Evolutionary conservation across 2,329 filamentous ascomycete genomes (phyloP).

Genomic region (Elsinoe ampelina): DNA sequence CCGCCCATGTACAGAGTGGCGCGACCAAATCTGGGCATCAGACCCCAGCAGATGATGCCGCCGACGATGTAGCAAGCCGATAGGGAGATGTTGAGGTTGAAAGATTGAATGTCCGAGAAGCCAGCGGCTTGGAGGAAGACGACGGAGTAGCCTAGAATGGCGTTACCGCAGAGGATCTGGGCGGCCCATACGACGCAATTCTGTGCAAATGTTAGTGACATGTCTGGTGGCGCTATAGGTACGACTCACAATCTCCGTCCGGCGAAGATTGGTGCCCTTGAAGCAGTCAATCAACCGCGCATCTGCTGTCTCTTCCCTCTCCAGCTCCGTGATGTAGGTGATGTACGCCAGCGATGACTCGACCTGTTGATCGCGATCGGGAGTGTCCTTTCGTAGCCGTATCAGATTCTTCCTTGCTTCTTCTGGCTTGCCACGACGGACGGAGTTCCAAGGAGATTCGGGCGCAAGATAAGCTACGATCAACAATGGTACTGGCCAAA

Average conservation of each 20-base stretch:
- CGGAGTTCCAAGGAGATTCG: constrained; percentile 28
- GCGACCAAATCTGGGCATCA: constrained; percentile 27
- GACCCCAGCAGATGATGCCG: constrained; percentile 15
- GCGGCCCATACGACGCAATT: constrained; percentile 26
- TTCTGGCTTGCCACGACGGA: constrained; percentile 25
- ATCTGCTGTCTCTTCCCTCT: constrained; percentile 26
- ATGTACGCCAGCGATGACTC: constrained; percentile 31
- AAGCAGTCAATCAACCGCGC: constrained; percentile 36
- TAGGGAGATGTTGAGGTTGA: constrained; percentile 24
- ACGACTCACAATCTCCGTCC: constrained; percentile 26
- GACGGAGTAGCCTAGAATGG: constrained; percentile 26
- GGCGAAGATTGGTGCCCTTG: constrained; percentile 39
- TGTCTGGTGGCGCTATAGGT: constrained; percentile 19
- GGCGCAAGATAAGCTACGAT: constrained; percentile 22
- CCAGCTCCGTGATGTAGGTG: constrained; percentile 37
- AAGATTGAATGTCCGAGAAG: constrained; percentile 21
- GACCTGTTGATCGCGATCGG: not conserved
- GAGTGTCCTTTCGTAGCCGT: constrained; percentile 18
- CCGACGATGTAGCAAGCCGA: constrained; percentile 12
- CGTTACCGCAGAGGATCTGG: constrained; percentile 26
- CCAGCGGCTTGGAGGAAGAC: constrained; percentile 31
- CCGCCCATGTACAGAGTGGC: constrained; percentile 26
- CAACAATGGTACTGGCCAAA: constrained; percentile 25
- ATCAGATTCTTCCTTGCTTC: constrained; percentile 24
- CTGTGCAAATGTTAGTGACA: constrained; percentile 17